phyloP scores from a whole-genome alignment of 2,329 filamentous ascomycete genomes.

The Claviceps pusilla region DNA sequence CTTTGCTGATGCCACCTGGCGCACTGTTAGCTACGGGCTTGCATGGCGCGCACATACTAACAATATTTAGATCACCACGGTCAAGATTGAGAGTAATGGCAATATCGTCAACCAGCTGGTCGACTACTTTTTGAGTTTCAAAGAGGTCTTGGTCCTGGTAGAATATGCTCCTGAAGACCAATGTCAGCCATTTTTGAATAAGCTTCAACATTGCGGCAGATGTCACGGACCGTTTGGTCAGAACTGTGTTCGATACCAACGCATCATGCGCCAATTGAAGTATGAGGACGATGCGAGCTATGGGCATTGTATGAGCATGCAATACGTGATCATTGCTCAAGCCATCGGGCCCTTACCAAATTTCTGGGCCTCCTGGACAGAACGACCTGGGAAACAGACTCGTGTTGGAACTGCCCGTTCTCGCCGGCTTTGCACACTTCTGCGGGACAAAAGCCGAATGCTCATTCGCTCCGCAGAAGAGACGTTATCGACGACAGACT shows the following conservation, averaged over 20 bases:
- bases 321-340: neutral
- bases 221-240: constrained; percentile 44
- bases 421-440: constrained; percentile 5
- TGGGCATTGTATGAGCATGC: neutral
- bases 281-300: constrained; percentile 43
- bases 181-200: neutral
- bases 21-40: constrained; percentile 1
- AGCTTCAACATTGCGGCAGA: no score
- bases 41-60: constrained; percentile 21
- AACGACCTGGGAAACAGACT: constrained; percentile 33
- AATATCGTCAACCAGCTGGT: constrained; percentile 59
- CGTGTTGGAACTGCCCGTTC: constrained; percentile 1
- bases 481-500: constrained; percentile 15
- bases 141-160: constrained; percentile 65
- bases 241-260: constrained; percentile 34
- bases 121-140: constrained; percentile 50
- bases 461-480: constrained; percentile 12
- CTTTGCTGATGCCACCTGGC: constrained; percentile 56
- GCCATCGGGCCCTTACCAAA: constrained; percentile 27
- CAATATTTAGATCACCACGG: constrained; percentile 55
- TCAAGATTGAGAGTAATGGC: constrained; percentile 52
- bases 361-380: constrained; percentile 30
- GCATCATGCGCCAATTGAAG: constrained; percentile 46
- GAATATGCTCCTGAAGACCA: constrained; percentile 51
- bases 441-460: constrained; percentile 14